Evolutionary conservation across 208 protist species (phyloP), one percentile per base, ranked within the genome.

Genomic region (Trypanosoma scelopori): DNA sequence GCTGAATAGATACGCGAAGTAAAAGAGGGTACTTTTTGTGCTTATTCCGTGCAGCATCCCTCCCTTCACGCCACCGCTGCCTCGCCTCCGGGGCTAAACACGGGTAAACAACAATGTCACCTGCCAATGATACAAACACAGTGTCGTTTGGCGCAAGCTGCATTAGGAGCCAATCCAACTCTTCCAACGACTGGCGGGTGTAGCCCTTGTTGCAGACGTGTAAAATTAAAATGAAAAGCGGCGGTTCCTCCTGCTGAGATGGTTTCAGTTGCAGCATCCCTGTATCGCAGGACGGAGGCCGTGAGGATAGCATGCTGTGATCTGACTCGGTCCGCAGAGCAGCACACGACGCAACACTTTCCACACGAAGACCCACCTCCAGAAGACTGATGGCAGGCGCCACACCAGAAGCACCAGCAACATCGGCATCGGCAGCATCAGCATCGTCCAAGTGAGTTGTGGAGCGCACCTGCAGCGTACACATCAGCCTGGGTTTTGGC

Each of bases 61-160:
- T 57, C 12, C 12, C 51, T 23, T 55, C 22, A n/a, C 25, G 18
- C 57, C 55, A 71, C 16, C 47, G 23, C 23, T 39, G 18, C 22
- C 22, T 12, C 11, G 49, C 56, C 11, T 25, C 23, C 15, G n/a
- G 1, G 5, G 28, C 41, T 16, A 7, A 28, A 57, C 37, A 45
- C 1, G 56, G 65, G 3, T 32, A 37, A 28, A 63, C 35, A 39
- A 58, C 48, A 27, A 71, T 46, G 20, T 57, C 30, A n/a, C 65
- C 65, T 9, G 55, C 65, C 5, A 71, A 39, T 3, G 57, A 64
- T 0, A 58, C 48, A 64, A 63, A 71, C 15, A 64, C 56, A 37
- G 16, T 22, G 61, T 71, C 65, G 25, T 64, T 35, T n/a, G 5
- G 5, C 18, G 3, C 28, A 5, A 71, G 28, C 1, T 64, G 46